These are phyloP conservation scores for Botrytis sinoallii DNA, from an alignment of 2,329 filamentous ascomycete genomes.

Conservation along the genomic window DNA sequence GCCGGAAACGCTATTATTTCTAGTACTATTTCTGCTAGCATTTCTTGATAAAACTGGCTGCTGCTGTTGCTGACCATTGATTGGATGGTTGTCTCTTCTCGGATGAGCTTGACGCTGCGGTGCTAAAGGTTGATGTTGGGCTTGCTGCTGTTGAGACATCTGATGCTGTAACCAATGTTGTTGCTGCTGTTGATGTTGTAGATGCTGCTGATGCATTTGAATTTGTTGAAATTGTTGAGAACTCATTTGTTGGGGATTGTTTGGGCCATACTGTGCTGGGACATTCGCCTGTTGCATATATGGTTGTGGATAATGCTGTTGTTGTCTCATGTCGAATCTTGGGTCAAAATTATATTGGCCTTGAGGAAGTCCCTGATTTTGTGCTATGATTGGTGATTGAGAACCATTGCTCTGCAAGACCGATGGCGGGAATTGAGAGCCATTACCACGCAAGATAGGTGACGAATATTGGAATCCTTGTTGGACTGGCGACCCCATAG, in stretches of 20 bases:
- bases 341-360: background rate
- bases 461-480: constrained; percentile 21
- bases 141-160: constrained; percentile 22
- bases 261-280: background rate
- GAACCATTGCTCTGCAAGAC: background rate
- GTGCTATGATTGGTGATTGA: background rate
- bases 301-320: constrained; percentile 21
- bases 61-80: constrained; percentile 18
- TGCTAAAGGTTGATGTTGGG: constrained; percentile 21
- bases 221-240: constrained; percentile 18
- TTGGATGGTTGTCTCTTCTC: constrained; percentile 20
- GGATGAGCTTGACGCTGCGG: constrained; percentile 24
- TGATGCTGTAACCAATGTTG: constrained; percentile 14
- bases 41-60: background rate
- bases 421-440: background rate
- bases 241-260: constrained; percentile 14
- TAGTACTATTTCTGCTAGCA: constrained; percentile 19
- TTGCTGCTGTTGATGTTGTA: constrained; percentile 22
- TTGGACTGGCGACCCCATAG: constrained; percentile 32
- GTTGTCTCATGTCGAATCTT: constrained; percentile 10
- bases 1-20: constrained; percentile 11
- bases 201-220: constrained; percentile 18
- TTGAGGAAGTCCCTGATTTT: constrained; percentile 5
- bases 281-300: constrained; percentile 18
- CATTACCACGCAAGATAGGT: constrained; percentile 21